These are phyloP conservation scores for Cryphonectria naterciae DNA, from an alignment of 2,329 filamentous ascomycete species.

Conservation along the genomic window DNA sequence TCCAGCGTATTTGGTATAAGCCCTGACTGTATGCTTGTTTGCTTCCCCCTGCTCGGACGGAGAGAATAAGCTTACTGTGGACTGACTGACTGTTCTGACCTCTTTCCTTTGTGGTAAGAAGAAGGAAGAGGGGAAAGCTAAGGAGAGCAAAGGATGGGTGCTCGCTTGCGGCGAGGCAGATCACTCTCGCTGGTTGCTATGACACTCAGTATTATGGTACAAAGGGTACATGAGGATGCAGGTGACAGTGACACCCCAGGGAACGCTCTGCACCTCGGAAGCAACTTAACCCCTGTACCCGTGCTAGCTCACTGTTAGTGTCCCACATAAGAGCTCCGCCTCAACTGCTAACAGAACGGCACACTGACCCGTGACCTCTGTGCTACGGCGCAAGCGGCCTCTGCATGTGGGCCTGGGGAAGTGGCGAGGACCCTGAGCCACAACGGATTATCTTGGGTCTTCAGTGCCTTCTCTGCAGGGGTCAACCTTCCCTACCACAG, in stretches of 20 bases:
- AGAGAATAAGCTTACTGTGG: slow-evolving; percentile 9
- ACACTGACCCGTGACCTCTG: neutral
- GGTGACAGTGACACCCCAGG: neutral
- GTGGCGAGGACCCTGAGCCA: slow-evolving; percentile 9
- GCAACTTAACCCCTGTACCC: neutral
- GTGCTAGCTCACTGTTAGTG: neutral
- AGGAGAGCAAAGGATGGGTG: neutral
- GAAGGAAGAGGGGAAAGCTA: neutral
- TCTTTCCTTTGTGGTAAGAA: neutral
- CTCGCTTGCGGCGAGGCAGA: slow-evolving; percentile 8
- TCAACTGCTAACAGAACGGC: neutral
- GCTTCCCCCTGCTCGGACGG: neutral
- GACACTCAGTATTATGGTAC: neutral
- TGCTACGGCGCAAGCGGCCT: neutral
- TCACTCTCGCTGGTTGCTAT: neutral
- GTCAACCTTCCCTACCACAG: neutral
- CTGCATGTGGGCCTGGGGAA: slow-evolving; percentile 5
- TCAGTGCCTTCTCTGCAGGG: neutral
- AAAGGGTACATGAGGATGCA: neutral
- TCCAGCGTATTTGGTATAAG: neutral
- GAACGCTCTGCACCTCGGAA: neutral
- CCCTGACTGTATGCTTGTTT: neutral
- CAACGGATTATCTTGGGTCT: neutral
- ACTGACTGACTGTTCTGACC: neutral
- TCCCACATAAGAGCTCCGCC: neutral